Conservation (phyloP, 2,329 filamentous ascomycete species). For the Exophiala sideris region DNA sequence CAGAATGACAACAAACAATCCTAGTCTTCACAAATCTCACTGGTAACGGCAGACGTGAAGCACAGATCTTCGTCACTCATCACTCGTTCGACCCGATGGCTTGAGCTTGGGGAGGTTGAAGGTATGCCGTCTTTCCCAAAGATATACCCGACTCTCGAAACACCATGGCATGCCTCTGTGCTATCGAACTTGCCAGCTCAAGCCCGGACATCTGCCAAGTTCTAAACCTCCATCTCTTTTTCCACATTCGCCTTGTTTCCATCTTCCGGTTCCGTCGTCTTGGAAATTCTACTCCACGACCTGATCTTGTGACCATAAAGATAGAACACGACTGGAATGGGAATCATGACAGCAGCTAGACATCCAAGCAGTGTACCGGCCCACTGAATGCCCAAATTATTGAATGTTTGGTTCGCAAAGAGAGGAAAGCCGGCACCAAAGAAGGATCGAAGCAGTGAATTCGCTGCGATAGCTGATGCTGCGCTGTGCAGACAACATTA, state of each 20-base stretch:
- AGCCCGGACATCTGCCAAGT: neutral
- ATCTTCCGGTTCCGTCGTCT: neutral
- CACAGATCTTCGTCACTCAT: too few species aligned
- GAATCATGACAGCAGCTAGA: slow-evolving; percentile 66
- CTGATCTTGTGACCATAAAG: slow-evolving; percentile 64
- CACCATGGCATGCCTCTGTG: too few species aligned
- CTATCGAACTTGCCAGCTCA: too few species aligned
- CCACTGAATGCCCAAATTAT: slow-evolving; percentile 68
- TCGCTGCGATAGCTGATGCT: slow-evolving; percentile 70
- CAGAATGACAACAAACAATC: too few species aligned
- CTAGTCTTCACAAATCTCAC: too few species aligned
- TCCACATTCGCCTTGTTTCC: neutral
- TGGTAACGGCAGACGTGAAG: too few species aligned
- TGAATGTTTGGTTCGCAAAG: slow-evolving; percentile 55
- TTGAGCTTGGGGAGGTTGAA: too few species aligned
- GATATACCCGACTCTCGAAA: too few species aligned
- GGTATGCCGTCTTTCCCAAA: too few species aligned
- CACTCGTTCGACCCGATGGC: too few species aligned
- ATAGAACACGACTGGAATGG: slow-evolving; percentile 73
- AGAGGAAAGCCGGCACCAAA: slow-evolving; percentile 45
- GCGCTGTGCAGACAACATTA: slow-evolving; percentile 43
- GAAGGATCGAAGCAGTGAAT: slow-evolving; percentile 54
- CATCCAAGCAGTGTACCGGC: slow-evolving; percentile 70
- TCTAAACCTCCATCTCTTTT: neutral
- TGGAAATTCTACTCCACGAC: slow-evolving; percentile 36